Conservation (phyloP, 2,329 filamentous ascomycete genomes). For the Colletotrichum sp. region DNA sequence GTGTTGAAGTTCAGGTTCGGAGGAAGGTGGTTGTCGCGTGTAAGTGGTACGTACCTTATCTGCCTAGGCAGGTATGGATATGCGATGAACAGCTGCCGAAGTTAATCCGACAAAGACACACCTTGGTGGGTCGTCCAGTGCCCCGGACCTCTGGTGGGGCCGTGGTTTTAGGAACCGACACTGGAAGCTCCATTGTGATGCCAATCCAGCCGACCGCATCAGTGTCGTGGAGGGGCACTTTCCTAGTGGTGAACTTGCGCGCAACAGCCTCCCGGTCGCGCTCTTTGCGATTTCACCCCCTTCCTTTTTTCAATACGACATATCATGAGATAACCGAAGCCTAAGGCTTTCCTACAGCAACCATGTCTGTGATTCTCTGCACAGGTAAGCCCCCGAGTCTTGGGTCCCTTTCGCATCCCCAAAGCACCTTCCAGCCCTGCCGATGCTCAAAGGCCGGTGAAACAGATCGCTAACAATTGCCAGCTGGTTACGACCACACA, state of each 20-base stretch:
- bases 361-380: constrained; percentile 68
- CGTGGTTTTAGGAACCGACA: constrained; percentile 7
- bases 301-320: background rate
- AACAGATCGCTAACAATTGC: background rate
- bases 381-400: constrained; percentile 51
- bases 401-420: background rate
- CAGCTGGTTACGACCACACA: constrained; percentile 68
- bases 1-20: background rate
- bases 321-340: constrained; percentile 21
- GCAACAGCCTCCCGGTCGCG: background rate
- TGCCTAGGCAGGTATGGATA: background rate
- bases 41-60: constrained; percentile 1
- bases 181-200: constrained; percentile 3
- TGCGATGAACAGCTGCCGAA: background rate
- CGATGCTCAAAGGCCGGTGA: background rate
- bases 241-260: background rate
- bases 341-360: constrained; percentile 8
- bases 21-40: background rate
- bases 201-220: constrained; percentile 6
- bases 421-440: background rate
- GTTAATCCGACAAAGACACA: background rate
- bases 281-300: background rate
- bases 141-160: constrained; percentile 19
- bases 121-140: background rate
- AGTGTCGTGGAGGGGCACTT: constrained; percentile 11